Percentiles rank a stretch among this genome's conserved stretches.
Conservation (phyloP, 345 rosid genomes). For the Ceriops tagal region DNA sequence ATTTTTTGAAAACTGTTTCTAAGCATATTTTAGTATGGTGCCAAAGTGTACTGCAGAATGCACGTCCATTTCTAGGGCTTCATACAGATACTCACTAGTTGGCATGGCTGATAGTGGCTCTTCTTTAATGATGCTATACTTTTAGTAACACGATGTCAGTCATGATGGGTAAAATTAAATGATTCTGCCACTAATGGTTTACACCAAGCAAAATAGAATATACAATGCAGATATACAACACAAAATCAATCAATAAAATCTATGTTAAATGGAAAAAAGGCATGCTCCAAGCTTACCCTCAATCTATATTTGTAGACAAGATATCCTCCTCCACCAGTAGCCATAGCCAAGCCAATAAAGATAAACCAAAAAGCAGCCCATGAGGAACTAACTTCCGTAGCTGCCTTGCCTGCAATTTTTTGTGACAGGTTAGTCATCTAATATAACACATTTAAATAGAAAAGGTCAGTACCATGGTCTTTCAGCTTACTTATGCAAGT, state of each 20-base stretch:
- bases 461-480: background rate
- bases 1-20: too few relatives aligned
- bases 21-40: too few relatives aligned
- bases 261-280: background rate
- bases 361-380: conserved; percentile 95
- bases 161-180: too few relatives aligned
- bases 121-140: too few relatives aligned
- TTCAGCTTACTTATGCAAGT: conserved; percentile 82
- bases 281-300: conserved; percentile 52
- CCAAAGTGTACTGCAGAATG: too few relatives aligned
- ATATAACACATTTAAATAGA: background rate
- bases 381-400: conserved; percentile 66
- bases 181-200: too few relatives aligned
- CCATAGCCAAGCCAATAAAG: conserved; percentile 70
- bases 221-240: background rate
- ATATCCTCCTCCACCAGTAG: conserved; percentile 79
- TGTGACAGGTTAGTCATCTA: background rate
- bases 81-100: too few relatives aligned
- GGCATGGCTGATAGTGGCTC: too few relatives aligned
- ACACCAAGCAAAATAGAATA: background rate
- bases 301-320: conserved; percentile 82
- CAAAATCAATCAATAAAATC: too few relatives aligned
- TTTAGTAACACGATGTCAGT: too few relatives aligned
- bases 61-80: too few relatives aligned
- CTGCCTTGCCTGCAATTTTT: conserved; percentile 57